phyloP scores from a whole-genome alignment of 2,329 filamentous ascomycete genomes.

The Colletotrichum euphorbiae region DNA sequence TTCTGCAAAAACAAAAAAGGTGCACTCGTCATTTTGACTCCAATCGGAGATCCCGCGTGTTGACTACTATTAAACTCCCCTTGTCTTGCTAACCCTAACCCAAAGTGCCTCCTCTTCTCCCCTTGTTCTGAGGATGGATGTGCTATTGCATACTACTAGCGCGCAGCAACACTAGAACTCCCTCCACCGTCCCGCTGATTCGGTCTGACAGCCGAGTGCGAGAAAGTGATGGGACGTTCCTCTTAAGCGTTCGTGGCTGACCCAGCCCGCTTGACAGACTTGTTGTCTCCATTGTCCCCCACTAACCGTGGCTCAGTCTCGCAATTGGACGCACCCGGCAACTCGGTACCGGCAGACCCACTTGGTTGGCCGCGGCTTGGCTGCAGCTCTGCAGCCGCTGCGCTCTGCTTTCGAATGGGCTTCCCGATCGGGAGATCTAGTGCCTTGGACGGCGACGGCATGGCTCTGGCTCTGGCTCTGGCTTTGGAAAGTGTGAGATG shows the following conservation, averaged over 20 bases:
- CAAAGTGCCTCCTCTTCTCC: not conserved
- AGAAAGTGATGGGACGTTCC: conserved; percentile 23
- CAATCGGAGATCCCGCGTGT: conserved; percentile 11
- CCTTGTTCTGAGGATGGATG: not conserved
- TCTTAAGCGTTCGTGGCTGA: conserved; percentile 16
- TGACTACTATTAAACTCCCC: not conserved
- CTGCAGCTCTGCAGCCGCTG: conserved; percentile 4
- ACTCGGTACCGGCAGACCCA: conserved; percentile 28
- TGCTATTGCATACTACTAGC: not conserved
- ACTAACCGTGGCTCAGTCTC: not conserved
- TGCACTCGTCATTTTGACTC: not conserved
- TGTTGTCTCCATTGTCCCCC: not conserved
- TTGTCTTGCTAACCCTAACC: no score
- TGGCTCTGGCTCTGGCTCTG: no score
- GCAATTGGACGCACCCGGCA: conserved; percentile 30
- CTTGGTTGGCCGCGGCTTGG: conserved; percentile 36
- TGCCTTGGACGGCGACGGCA: not conserved
- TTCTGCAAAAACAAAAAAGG: not conserved
- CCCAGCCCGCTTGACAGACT: not conserved
- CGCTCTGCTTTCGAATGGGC: conserved; percentile 29
- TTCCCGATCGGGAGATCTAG: conserved; percentile 28
- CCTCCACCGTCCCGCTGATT: not conserved
- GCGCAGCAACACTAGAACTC: not conserved
- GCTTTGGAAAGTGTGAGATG: not conserved
- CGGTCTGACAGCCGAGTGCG: conserved; percentile 29